Percentiles rank a stretch among this genome's conserved stretches.
Conservation (phyloP, 345 rosid species). For the Linum tenue region DNA sequence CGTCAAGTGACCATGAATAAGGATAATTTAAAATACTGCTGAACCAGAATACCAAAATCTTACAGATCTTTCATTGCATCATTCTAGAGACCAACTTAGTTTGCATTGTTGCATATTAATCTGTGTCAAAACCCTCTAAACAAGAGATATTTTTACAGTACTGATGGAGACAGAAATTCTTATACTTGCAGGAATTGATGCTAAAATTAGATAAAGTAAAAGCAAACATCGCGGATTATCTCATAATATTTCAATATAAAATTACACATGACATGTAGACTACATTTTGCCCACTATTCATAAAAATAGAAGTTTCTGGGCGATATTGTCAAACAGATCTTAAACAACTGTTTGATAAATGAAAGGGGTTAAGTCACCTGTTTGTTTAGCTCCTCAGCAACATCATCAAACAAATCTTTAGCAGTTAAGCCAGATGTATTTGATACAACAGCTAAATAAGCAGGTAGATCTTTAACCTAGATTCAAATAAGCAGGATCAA, state of each 20-base stretch:
- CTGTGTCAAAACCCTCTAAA: too few relatives aligned
- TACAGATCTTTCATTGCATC: neutral
- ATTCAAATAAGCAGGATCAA: constrained; percentile 9
- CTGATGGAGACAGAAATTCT: neutral
- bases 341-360: neutral
- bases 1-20: neutral
- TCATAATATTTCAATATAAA: neutral
- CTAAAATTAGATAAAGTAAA: neutral
- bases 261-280: neutral
- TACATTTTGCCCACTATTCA: too few relatives aligned
- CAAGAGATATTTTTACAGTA: neutral
- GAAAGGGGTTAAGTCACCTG: constrained; percentile 33
- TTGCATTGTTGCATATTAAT: neutral
- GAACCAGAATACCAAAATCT: neutral
- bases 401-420: constrained; percentile 87
- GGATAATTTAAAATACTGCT: too few relatives aligned
- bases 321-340: neutral
- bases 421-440: constrained; percentile 86
- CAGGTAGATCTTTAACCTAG: constrained; percentile 72
- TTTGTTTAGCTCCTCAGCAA: constrained; percentile 67
- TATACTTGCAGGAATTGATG: neutral
- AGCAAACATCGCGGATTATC: neutral
- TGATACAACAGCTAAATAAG: constrained; percentile 57
- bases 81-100: neutral
- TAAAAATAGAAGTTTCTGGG: too few relatives aligned